phyloP scores from a whole-genome alignment of 139 green algal genomes.

The Micractinium conductrix region DNA sequence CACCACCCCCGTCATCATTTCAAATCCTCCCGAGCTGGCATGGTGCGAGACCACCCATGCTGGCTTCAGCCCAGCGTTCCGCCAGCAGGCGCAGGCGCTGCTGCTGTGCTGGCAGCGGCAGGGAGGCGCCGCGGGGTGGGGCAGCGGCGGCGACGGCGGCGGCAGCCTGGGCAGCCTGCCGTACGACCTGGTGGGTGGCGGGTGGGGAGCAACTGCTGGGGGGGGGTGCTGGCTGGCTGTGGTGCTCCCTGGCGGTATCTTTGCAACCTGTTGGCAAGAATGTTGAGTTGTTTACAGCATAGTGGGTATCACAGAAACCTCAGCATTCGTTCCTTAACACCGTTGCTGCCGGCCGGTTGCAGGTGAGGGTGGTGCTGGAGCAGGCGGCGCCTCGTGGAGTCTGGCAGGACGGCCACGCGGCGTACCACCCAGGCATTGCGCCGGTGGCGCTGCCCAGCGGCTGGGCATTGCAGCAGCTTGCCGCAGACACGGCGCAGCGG shows the following conservation, averaged over 20 bases:
- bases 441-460: conserved; percentile 1
- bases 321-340: background rate
- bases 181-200: background rate
- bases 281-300: background rate
- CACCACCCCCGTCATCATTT: background rate
- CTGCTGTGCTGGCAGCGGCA: conserved; percentile 14
- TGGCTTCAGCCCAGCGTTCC: background rate
- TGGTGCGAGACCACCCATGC: conserved; percentile 7
- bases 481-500: background rate
- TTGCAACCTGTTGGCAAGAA: background rate
- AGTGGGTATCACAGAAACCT: background rate
- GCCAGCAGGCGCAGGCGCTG: background rate
- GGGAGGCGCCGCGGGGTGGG: background rate
- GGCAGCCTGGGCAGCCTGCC: background rate
- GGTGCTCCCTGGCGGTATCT: too few species aligned
- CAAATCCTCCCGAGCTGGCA: background rate
- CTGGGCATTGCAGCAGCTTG: background rate
- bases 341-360: background rate
- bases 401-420: conserved; percentile 24
- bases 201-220: too few species aligned
- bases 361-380: conserved; percentile 6
- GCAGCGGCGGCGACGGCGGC: background rate
- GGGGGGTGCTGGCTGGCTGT: background rate
- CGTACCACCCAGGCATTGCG: background rate
- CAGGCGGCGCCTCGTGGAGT: background rate